Evolutionary conservation across 2,329 filamentous ascomycete species (phyloP), one percentile per base, ranked within the genome.

Genomic region (Verticillium albo-atrum): DNA sequence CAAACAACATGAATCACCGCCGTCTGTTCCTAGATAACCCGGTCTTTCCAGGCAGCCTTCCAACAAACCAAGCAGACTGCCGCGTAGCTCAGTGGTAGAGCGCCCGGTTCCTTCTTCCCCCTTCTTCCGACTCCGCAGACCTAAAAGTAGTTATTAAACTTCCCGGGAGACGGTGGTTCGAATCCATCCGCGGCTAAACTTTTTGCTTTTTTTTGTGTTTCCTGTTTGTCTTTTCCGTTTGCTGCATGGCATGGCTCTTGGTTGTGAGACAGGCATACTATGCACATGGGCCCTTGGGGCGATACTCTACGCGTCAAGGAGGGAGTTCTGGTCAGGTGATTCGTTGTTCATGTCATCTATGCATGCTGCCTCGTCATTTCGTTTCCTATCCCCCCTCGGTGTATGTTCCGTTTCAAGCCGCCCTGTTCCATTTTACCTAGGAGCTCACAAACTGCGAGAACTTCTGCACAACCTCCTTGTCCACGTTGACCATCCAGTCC

Each of bases 401-500:
- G 34, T 5, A 3, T 17, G 17, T 3, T n/a, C 34, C 15, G 34
- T 15, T 15, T 37, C 14, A 37, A 14, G 14, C 34, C 12, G n/a
- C 42, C 20, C 9, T 50, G 20, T 23, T 25, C 9, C 9, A 6
- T 4, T 7, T n/a, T 50, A 42, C n/a, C 42, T 32, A 50, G 10
- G 42, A 50, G 42, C 42, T 50, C 20, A 50, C 42, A 50, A 50
- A 57, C 20, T 52, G 58, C 35, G 55, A 58, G 69, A 92, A 94
- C n/a, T 80, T 83, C 12, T 77, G 77, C 62, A 94, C 66, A 17
- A 93, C 83, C 61, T 92, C 87, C 65, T 80, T 81, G 71, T 95
- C 91, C 27, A 95, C 89, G 63, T 92, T 90, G n/a, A 80, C 80
- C 15, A 86, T 74, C 85, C 88, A 93, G 56, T 88, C 80, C 58